phyloP scores from a whole-genome alignment of 106 monocot species.

The Xerophyta viscosa region DNA sequence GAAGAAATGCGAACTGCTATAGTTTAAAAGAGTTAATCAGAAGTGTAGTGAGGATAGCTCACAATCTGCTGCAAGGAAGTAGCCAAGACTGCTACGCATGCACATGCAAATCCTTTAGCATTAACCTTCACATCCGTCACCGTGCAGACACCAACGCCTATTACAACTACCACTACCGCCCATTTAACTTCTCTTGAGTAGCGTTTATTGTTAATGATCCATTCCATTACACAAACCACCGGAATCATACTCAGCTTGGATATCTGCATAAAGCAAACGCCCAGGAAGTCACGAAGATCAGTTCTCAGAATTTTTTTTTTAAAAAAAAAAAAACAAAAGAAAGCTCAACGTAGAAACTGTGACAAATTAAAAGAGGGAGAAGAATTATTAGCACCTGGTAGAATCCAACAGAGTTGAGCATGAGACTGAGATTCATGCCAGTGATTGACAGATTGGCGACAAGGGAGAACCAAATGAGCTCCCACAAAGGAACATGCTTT shows the following conservation, averaged over 20 bases:
- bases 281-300: too few relatives aligned
- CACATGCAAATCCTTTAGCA: constrained; percentile 77
- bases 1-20: too few relatives aligned
- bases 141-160: constrained; percentile 85
- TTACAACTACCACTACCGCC: constrained; percentile 63
- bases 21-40: too few relatives aligned
- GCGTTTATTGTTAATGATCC: constrained; percentile 63
- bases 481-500: constrained; percentile 86
- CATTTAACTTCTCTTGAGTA: constrained; percentile 77
- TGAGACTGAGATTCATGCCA: constrained; percentile 88
- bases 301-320: too few relatives aligned
- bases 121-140: constrained; percentile 91
- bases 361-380: too few relatives aligned
- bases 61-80: constrained; percentile 94
- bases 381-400: constrained; percentile 50
- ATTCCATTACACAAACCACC: constrained; percentile 90
- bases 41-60: too few relatives aligned
- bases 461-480: constrained; percentile 89
- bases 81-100: constrained; percentile 68
- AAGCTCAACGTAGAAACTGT: too few relatives aligned
- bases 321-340: too few relatives aligned
- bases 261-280: constrained; percentile 26
- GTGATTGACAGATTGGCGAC: constrained; percentile 88
- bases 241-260: constrained; percentile 96
- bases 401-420: constrained; percentile 95